A percentile compares a stretch with the other conserved stretches of the same genome.
phyloP scores from a whole-genome alignment of 306 rosid genomes.

The Sicyos baderoa region DNA sequence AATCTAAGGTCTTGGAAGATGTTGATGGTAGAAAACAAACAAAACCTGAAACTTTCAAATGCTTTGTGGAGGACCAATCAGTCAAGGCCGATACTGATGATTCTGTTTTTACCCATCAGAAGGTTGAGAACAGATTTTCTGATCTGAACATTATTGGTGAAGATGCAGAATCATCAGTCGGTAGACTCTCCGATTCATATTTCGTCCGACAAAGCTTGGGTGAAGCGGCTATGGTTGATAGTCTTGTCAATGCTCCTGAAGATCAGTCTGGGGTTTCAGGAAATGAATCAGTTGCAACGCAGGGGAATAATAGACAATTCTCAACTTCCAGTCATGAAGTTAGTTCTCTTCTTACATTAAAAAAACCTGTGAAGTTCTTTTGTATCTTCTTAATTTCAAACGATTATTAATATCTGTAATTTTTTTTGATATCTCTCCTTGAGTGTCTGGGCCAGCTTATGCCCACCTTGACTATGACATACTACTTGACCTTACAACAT shows the following conservation, averaged over 20 bases:
- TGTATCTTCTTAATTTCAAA: background rate
- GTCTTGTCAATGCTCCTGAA: constrained; percentile 16
- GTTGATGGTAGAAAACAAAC: constrained; percentile 19
- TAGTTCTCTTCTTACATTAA: background rate
- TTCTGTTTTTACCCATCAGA: constrained; percentile 23
- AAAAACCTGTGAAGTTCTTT: background rate
- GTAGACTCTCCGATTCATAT: constrained; percentile 16
- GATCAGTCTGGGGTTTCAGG: constrained; percentile 21
- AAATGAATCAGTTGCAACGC: constrained; percentile 22
- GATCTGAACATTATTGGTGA: constrained; percentile 35
- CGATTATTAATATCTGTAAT: background rate
- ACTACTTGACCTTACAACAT: no score
- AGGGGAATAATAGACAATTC: constrained; percentile 17
- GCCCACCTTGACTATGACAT: no score
- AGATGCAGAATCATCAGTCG: constrained; percentile 16
- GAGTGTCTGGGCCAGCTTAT: no score
- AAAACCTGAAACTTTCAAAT: constrained; percentile 20
- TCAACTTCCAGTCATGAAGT: constrained; percentile 7
- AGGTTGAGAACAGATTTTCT: constrained; percentile 25
- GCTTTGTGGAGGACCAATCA: constrained; percentile 25
- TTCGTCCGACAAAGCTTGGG: constrained; percentile 6
- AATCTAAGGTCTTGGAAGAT: constrained; percentile 16
- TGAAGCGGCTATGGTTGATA: constrained; percentile 20
- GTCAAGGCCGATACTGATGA: constrained; percentile 18
- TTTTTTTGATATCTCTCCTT: background rate